phyloP scores from a whole-genome alignment of 192 early-diverging fungal genomes.

The Umbelopsis sp. region DNA sequence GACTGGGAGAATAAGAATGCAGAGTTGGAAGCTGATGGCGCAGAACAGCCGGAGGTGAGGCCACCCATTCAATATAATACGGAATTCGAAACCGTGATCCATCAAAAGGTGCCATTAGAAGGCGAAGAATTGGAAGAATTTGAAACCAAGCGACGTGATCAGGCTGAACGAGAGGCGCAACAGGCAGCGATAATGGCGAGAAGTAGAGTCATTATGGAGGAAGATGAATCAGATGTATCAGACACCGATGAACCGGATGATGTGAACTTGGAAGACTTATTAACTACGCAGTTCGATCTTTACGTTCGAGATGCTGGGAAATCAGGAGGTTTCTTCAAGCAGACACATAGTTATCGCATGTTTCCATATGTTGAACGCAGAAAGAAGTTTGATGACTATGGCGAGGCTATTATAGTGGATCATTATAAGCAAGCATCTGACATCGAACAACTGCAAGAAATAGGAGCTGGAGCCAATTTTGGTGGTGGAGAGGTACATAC shows the following conservation, averaged over 20 bases:
- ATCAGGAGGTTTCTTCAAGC: slow-evolving; percentile 75
- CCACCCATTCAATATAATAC: slow-evolving; percentile 35
- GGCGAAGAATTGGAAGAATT: slow-evolving; percentile 83
- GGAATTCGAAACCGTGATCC: slow-evolving; percentile 43
- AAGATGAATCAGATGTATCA: slow-evolving; percentile 67
- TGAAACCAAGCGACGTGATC: slow-evolving; percentile 62
- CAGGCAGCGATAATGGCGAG: slow-evolving; percentile 67
- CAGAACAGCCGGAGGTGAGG: slow-evolving; percentile 32
- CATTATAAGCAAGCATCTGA: slow-evolving; percentile 38
- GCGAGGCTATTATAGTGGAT: slow-evolving; percentile 38
- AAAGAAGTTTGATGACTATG: slow-evolving; percentile 90
- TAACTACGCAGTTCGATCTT: slow-evolving; percentile 71
- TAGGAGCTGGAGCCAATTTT: slow-evolving; percentile 34
- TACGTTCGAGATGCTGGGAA: slow-evolving; percentile 79
- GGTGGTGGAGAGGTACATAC: slow-evolving; percentile 31
- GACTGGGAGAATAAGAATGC: slow-evolving; percentile 58
- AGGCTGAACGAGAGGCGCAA: slow-evolving; percentile 73
- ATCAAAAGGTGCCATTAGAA: slow-evolving; percentile 76
- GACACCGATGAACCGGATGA: slow-evolving; percentile 60
- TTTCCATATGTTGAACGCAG: slow-evolving; percentile 86
- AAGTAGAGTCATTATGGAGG: slow-evolving; percentile 74
- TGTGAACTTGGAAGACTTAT: slow-evolving; percentile 54
- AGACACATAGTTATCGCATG: slow-evolving; percentile 81
- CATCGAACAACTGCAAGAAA: slow-evolving; percentile 60
- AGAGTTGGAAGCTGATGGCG: slow-evolving; percentile 22